Conservation (phyloP, 2,329 filamentous ascomycete genomes). For the Sporothrix luriei region DNA sequence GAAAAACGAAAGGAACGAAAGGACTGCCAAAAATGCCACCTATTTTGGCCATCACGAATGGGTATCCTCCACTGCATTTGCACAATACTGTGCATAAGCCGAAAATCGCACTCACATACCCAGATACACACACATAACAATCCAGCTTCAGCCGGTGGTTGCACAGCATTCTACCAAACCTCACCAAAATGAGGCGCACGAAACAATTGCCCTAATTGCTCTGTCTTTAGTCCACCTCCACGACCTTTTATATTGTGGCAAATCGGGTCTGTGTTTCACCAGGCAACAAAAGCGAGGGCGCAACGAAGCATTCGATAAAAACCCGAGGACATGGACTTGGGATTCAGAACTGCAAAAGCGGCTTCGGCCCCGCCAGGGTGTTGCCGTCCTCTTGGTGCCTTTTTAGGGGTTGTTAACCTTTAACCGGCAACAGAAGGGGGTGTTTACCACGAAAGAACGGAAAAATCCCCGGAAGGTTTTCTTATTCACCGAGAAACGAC, state of each 20-base stretch:
- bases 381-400: constrained; percentile 31
- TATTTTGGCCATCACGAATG: neutral
- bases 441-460: constrained; percentile 22
- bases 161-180: neutral
- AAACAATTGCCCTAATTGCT: neutral
- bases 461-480: neutral
- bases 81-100: constrained; percentile 4
- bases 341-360: constrained; percentile 37
- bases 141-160: neutral
- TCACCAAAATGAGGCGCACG: neutral
- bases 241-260: neutral
- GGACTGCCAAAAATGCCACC: neutral
- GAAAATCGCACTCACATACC: neutral
- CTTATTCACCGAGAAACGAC: constrained; percentile 12
- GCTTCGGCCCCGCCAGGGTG: constrained; percentile 36
- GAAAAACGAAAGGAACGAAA: constrained; percentile 2
- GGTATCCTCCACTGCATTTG: neutral
- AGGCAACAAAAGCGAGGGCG: neutral
- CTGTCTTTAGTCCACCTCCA: neutral
- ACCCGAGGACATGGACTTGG: constrained; percentile 44
- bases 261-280: neutral
- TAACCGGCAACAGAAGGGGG: constrained; percentile 30
- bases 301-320: constrained; percentile 28
- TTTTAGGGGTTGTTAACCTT: constrained; percentile 29
- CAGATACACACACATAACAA: neutral